A percentile compares a stretch with the other conserved stretches of the same genome.
phyloP scores from a whole-genome alignment of 306 rosid genomes.

The Cucurbita maxima region DNA sequence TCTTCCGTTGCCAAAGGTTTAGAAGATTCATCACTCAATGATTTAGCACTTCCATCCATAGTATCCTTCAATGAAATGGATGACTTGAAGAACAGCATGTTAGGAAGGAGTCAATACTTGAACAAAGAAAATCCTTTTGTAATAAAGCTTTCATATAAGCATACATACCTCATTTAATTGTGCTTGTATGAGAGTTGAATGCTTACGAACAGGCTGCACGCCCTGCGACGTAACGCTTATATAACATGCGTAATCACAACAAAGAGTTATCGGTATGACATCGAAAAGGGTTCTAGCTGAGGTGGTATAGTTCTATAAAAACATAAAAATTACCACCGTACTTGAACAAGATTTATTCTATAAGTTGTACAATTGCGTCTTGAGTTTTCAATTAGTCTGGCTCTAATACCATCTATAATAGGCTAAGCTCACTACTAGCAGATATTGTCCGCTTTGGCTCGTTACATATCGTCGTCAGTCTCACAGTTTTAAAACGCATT shows the following conservation, averaged over 20 bases:
- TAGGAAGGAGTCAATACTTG: conserved; percentile 15
- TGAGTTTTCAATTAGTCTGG: no score
- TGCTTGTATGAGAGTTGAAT: conserved; percentile 28
- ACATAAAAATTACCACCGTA: no score
- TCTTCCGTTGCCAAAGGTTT: conserved; percentile 41
- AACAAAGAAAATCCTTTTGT: conserved; percentile 14
- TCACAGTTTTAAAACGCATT: no score
- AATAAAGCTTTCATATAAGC: conserved; percentile 5
- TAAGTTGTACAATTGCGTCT: no score
- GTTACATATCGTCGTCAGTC: no score
- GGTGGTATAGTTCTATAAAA: neutral
- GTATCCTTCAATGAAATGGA: conserved; percentile 45
- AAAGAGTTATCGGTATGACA: neutral
- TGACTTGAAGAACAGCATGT: conserved; percentile 19
- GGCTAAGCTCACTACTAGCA: no score
- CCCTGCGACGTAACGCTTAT: conserved; percentile 19
- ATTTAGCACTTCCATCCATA: conserved; percentile 18
- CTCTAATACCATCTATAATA: no score
- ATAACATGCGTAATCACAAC: neutral
- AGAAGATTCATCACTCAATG: conserved; percentile 19
- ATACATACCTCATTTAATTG: conserved; percentile 44
- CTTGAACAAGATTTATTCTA: no score
- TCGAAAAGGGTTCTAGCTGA: neutral
- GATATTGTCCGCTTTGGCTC: no score
- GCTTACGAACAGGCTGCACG: conserved; percentile 13